Conservation (phyloP, 768 basidiomycete genomes). For the Podaxis carcinomalis region DNA sequence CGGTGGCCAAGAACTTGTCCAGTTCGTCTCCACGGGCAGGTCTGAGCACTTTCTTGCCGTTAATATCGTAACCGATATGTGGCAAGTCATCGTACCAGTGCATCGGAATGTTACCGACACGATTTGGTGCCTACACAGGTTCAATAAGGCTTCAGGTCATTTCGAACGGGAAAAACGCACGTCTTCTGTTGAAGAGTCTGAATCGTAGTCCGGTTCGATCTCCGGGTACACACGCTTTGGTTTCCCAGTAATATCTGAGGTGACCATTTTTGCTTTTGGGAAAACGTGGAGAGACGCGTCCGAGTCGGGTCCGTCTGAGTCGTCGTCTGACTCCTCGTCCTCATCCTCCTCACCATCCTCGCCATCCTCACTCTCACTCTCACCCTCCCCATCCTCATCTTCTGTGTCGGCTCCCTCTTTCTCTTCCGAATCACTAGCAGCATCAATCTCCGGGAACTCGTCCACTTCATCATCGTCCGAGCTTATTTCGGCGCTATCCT, state of each 20-base stretch:
- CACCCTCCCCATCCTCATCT: constrained; percentile 32
- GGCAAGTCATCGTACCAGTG: constrained; percentile 99
- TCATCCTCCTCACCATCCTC: constrained; percentile 31
- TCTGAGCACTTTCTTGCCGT: constrained; percentile 90
- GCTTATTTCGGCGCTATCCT: constrained; percentile 40
- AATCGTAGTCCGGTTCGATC: constrained; percentile 88
- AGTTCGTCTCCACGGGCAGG: constrained; percentile 95
- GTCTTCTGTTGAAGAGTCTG: constrained; percentile 89
- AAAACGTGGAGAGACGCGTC: constrained; percentile 50
- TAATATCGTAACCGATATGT: constrained; percentile 95
- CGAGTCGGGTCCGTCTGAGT: constrained; percentile 32
- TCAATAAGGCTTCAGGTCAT: not conserved
- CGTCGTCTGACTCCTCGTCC: constrained; percentile 38
- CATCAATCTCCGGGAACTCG: constrained; percentile 68
- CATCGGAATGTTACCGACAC: constrained; percentile 91
- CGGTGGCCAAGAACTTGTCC: constrained; percentile 92
- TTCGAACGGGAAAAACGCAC: constrained; percentile 37
- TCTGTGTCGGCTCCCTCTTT: constrained; percentile 31
- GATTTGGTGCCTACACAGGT: constrained; percentile 76
- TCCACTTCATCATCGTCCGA: constrained; percentile 61
- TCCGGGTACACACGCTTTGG: constrained; percentile 81
- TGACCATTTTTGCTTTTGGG: constrained; percentile 63
- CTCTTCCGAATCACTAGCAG: constrained; percentile 48
- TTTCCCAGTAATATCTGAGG: constrained; percentile 81
- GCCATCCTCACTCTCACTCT: constrained; percentile 34